phyloP scores from a whole-genome alignment of 352 stramenopile genomes.

The Phytophthora vignae region DNA sequence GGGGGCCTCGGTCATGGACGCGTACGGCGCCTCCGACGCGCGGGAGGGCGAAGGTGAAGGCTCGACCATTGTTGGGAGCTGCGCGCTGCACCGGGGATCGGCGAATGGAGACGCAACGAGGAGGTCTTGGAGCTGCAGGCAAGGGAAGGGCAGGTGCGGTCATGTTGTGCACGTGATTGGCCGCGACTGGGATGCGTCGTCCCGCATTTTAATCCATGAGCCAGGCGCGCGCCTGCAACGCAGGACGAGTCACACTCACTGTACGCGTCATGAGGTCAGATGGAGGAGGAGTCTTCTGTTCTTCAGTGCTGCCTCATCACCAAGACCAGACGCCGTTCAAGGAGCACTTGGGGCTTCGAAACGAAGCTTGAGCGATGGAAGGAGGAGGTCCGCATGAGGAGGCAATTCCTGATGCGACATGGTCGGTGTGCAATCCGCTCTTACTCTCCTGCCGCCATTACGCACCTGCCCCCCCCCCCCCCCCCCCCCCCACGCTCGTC shows the following conservation, averaged over 20 bases:
- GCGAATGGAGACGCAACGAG: conserved; percentile 2
- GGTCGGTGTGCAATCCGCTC: not conserved
- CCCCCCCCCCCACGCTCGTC: no score
- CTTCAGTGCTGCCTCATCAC: no score
- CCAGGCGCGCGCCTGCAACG: not conserved
- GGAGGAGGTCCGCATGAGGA: not conserved
- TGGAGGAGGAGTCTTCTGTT: not conserved
- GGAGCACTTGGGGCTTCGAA: not conserved
- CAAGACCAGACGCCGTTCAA: not conserved
- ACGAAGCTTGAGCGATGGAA: not conserved
- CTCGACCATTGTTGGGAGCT: not conserved
- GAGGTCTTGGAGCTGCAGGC: not conserved
- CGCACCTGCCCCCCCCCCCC: no score
- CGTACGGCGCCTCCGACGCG: conserved; percentile 3
- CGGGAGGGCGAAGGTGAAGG: not conserved
- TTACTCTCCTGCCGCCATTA: not conserved
- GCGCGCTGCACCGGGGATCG: not conserved
- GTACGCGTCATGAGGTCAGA: not conserved
- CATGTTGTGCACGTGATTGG: not conserved
- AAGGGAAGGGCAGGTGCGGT: not conserved
- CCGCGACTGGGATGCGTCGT: not conserved
- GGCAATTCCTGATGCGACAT: not conserved
- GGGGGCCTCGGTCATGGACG: not conserved
- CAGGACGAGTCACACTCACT: not conserved
- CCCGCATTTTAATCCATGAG: conserved; percentile 11